These are phyloP conservation scores for Lepidium didymum DNA, from an alignment of 345 rosid species.

Conservation along the genomic window DNA sequence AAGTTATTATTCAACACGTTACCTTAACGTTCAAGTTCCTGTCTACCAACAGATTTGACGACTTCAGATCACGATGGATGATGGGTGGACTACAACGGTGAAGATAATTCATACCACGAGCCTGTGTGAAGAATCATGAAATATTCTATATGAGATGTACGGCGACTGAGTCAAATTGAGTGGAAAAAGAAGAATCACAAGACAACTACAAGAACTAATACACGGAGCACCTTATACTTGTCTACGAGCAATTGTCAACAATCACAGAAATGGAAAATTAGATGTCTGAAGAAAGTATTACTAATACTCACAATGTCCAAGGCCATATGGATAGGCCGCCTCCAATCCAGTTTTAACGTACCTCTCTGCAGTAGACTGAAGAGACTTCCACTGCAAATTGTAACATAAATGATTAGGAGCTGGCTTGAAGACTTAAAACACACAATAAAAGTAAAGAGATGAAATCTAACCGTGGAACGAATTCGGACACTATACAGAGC, in stretches of 20 bases:
- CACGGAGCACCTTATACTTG: neutral
- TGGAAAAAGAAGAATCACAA: neutral
- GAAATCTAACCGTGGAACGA: conserved; percentile 75
- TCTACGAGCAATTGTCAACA: neutral
- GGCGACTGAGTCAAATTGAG: neutral
- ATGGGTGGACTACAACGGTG: conserved; percentile 83
- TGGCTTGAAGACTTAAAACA: neutral
- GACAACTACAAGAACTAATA: neutral
- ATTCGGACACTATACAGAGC: conserved; percentile 95
- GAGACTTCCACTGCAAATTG: conserved; percentile 74
- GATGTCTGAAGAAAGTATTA: neutral
- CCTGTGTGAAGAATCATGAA: conserved; percentile 41
- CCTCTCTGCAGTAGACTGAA: conserved; percentile 75
- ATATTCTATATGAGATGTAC: conserved; percentile 13
- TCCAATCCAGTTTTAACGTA: conserved; percentile 76
- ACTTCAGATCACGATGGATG: conserved; percentile 96
- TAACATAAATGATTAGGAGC: neutral
- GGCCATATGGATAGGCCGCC: conserved; percentile 80
- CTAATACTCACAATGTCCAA: conserved; percentile 70
- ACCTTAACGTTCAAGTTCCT: conserved; percentile 96
- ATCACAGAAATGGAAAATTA: neutral
- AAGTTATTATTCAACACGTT: neutral
- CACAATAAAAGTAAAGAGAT: conserved; percentile 5
- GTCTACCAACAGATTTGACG: conserved; percentile 92
- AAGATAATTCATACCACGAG: conserved; percentile 94